phyloP scores from a whole-genome alignment of 192 early-diverging fungal genomes.

The Entomortierella beljakovae region DNA sequence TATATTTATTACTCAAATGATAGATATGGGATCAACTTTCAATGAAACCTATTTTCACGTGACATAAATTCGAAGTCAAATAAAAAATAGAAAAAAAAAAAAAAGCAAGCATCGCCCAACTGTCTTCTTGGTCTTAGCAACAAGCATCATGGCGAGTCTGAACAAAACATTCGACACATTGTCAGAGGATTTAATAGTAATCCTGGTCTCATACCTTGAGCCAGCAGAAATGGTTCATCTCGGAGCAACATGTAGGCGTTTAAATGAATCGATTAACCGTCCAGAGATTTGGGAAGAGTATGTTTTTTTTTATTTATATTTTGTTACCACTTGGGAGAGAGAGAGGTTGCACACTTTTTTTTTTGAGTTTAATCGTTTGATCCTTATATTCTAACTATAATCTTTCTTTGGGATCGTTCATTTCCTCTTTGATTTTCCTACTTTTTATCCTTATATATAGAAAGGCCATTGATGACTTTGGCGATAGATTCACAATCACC shows the following conservation, averaged over 20 bases:
- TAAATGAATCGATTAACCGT: constrained; percentile 28
- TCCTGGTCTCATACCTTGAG: constrained; percentile 51
- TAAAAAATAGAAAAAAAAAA: constrained; percentile 5
- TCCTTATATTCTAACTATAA: not conserved
- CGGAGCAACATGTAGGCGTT: constrained; percentile 34
- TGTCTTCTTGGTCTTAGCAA: not conserved
- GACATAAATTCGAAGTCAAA: too few species aligned
- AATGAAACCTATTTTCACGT: too few species aligned
- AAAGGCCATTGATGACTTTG: constrained; percentile 65
- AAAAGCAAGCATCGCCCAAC: not conserved
- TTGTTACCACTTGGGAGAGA: too few species aligned
- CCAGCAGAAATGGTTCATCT: constrained; percentile 50
- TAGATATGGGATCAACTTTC: too few species aligned
- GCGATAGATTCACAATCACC: constrained; percentile 62
- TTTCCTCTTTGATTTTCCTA: not conserved
- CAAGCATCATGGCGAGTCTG: constrained; percentile 1
- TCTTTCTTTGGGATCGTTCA: too few species aligned
- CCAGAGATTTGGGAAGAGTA: constrained; percentile 52
- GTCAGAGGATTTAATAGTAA: constrained; percentile 40
- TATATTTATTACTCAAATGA: too few species aligned
- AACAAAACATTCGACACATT: constrained; percentile 50
- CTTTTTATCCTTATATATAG: constrained; percentile 17
- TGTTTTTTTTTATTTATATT: constrained; percentile 3
- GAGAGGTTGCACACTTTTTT: too few species aligned
- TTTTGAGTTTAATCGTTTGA: not conserved